phyloP scores from a whole-genome alignment of 371 early-diverging fungal genomes.

The Conidiobolus incongruus region DNA sequence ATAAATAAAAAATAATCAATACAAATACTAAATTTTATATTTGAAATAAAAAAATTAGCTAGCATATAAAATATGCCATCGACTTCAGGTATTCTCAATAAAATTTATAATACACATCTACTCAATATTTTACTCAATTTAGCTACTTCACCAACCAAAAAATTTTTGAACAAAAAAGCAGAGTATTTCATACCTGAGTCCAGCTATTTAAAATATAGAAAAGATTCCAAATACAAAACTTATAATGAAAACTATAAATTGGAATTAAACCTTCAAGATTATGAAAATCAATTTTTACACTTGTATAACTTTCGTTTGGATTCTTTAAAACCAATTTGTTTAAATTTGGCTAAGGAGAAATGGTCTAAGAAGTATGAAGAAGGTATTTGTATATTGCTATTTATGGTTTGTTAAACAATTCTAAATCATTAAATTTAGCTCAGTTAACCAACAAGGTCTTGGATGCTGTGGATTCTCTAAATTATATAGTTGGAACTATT shows the following conservation, averaged over 20 bases:
- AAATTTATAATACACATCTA: too few relatives aligned
- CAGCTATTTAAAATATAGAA: too few relatives aligned
- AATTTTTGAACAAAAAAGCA: too few relatives aligned
- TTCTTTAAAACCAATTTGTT: background rate
- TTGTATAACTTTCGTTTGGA: background rate
- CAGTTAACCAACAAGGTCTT: conserved; percentile 22
- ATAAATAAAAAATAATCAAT: too few relatives aligned
- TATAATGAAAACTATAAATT: background rate
- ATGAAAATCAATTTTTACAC: background rate
- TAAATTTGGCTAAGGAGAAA: background rate
- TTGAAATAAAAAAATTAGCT: too few relatives aligned
- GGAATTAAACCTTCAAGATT: background rate
- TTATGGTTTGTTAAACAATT: background rate
- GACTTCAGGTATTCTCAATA: too few relatives aligned
- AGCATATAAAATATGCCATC: too few relatives aligned
- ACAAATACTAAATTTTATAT: too few relatives aligned
- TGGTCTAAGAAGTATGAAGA: background rate
- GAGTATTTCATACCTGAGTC: too few relatives aligned
- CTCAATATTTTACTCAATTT: too few relatives aligned
- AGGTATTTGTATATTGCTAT: background rate
- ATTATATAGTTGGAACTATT: conserved; percentile 56
- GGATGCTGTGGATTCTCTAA: conserved; percentile 25
- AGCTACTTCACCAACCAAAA: too few relatives aligned
- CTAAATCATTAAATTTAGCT: background rate
- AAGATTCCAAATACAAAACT: background rate